Evolutionary conservation across 1,139 yeast genomes (phyloP).

Genomic region (Martiniozyma asiatica): DNA sequence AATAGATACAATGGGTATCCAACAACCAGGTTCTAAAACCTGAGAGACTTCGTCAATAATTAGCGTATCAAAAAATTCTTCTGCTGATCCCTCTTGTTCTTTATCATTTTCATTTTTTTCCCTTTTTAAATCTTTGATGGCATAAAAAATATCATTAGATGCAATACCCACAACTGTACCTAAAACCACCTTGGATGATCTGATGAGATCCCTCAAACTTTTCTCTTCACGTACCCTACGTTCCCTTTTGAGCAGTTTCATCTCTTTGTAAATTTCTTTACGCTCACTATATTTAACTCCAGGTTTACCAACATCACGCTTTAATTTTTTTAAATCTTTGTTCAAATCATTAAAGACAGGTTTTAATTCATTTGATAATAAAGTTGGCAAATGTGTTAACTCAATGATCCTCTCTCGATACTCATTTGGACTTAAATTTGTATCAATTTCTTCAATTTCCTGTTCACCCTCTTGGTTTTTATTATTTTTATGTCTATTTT

Average conservation of each 20-base stretch:
- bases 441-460: neutral
- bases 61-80: constrained; percentile 50
- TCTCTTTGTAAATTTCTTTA: constrained; percentile 53
- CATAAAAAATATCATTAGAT: constrained; percentile 3
- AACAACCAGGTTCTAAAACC: constrained; percentile 87
- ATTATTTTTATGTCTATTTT: too few relatives aligned
- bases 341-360: constrained; percentile 5
- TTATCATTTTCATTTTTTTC: constrained; percentile 7
- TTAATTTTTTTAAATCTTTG: constrained; percentile 50
- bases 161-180: constrained; percentile 6
- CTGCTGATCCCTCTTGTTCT: constrained; percentile 10
- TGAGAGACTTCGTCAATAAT: constrained; percentile 95
- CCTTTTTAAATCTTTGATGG: constrained; percentile 19
- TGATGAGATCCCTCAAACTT: constrained; percentile 46
- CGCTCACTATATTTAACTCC: constrained; percentile 43
- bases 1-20: constrained; percentile 79
- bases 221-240: constrained; percentile 54
- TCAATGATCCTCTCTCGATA: constrained; percentile 1
- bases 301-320: constrained; percentile 50
- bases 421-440: constrained; percentile 1
- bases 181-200: constrained; percentile 41
- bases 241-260: constrained; percentile 61
- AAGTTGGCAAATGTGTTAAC: constrained; percentile 2
- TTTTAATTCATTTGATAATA: constrained; percentile 1
- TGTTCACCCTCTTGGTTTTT: neutral